phyloP scores from a whole-genome alignment of 768 basidiomycete species.

The Suillus ampliporus region DNA sequence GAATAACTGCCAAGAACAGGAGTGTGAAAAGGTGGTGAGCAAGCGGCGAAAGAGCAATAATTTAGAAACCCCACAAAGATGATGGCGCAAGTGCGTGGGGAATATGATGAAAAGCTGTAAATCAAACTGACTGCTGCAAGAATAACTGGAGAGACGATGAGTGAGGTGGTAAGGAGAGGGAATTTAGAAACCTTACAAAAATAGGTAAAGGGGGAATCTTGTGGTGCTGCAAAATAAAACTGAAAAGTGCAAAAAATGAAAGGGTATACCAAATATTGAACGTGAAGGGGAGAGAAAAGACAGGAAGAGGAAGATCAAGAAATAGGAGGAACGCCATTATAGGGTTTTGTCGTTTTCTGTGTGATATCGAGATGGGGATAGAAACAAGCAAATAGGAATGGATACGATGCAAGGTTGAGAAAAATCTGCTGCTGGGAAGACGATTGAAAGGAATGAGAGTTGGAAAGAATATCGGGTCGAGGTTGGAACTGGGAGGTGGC shows the following conservation, averaged over 20 bases:
- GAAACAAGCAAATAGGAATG: background rate
- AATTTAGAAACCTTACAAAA: background rate
- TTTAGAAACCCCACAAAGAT: background rate
- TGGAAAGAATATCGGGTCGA: background rate
- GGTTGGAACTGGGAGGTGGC: background rate
- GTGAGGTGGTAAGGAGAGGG: background rate
- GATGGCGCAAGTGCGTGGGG: background rate
- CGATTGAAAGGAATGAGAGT: background rate
- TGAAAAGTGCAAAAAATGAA: background rate
- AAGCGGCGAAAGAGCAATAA: background rate
- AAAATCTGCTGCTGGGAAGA: conserved; percentile 1
- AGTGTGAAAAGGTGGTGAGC: conserved; percentile 21
- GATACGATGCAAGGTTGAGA: background rate
- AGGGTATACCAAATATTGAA: background rate
- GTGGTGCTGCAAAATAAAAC: background rate
- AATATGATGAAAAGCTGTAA: background rate
- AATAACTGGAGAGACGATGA: background rate
- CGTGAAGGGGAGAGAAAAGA: background rate
- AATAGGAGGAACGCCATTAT: background rate
- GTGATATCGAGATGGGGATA: background rate
- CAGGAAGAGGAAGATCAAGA: background rate
- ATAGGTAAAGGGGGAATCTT: background rate
- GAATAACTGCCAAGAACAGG: conserved; percentile 3
- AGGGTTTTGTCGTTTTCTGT: conserved; percentile 5
- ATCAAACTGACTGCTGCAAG: no score